These are phyloP conservation scores for Apiotrichum laibachii DNA, from an alignment of 1,284 basidiomycete genomes.

Conservation along the genomic window DNA sequence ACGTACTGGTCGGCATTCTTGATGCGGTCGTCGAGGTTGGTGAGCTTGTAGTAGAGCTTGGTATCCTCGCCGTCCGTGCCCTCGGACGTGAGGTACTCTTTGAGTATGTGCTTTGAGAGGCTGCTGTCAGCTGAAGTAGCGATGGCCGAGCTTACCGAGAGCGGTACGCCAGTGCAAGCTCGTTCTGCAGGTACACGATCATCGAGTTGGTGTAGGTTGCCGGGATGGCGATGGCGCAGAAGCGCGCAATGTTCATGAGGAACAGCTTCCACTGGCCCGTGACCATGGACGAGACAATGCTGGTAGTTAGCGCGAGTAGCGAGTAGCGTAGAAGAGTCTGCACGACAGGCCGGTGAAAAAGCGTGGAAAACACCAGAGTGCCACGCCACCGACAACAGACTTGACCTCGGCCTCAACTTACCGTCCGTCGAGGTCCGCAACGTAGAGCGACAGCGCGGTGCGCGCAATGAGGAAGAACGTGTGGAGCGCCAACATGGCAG, in stretches of 20 bases:
- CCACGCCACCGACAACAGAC: too few species aligned
- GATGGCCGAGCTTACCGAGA: constrained; percentile 57
- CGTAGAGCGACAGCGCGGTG: constrained; percentile 90
- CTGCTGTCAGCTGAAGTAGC: constrained; percentile 14
- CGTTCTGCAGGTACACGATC: constrained; percentile 90
- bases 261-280: constrained; percentile 77
- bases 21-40: constrained; percentile 88
- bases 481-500: constrained; percentile 79
- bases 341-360: too few species aligned
- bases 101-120: constrained; percentile 77
- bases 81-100: constrained; percentile 62
- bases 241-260: constrained; percentile 78
- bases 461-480: constrained; percentile 81
- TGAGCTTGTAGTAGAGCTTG: constrained; percentile 87
- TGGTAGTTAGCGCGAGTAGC: constrained; percentile 38
- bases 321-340: too few species aligned
- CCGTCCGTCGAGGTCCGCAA: constrained; percentile 87
- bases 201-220: constrained; percentile 97
- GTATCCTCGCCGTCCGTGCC: constrained; percentile 45
- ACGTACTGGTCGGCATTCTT: constrained; percentile 85
- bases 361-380: too few species aligned
- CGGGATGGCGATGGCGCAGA: constrained; percentile 91
- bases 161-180: constrained; percentile 87
- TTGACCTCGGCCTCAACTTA: constrained; percentile 35
- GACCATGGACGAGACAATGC: constrained; percentile 94